Conservation (phyloP, 2,329 filamentous ascomycete species). For the Seiridium unicorne region DNA sequence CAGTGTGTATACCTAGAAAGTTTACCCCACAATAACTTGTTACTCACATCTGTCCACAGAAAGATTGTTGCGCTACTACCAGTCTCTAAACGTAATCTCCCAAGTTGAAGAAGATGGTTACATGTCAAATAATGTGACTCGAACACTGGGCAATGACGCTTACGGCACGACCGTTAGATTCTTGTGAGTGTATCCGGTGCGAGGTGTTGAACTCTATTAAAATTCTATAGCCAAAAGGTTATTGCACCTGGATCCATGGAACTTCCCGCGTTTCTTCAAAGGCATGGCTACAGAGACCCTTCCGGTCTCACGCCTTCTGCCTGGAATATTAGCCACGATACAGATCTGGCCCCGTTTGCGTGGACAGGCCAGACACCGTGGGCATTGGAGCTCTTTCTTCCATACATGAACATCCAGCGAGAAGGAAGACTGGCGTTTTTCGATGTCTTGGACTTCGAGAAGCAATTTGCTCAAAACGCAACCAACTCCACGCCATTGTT, state of each 20-base stretch:
- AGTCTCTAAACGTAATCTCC: neutral
- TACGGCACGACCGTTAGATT: too few relatives aligned
- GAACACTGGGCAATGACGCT: neutral
- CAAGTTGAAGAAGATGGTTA: neutral
- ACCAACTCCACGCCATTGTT: neutral
- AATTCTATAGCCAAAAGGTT: neutral
- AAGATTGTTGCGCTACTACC: neutral
- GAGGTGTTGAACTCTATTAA: too few relatives aligned
- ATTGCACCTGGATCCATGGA: neutral
- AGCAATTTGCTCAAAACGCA: neutral
- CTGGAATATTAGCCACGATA: neutral
- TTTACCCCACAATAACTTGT: too few relatives aligned
- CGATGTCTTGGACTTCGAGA: neutral
- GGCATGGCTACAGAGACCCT: neutral
- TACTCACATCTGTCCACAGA: too few relatives aligned
- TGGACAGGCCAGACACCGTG: neutral
- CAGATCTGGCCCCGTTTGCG: neutral
- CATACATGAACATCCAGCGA: neutral
- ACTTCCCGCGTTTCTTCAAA: neutral
- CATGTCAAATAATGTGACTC: neutral
- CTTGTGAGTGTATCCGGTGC: too few relatives aligned
- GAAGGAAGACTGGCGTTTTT: neutral
- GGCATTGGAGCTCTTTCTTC: neutral
- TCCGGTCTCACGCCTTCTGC: neutral
- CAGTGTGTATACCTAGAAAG: too few relatives aligned